Percentiles rank a stretch among this genome's conserved stretches.
These are phyloP conservation scores for Phytophthora rubi DNA, from an alignment of 352 stramenopile species.

Conservation along the genomic window DNA sequence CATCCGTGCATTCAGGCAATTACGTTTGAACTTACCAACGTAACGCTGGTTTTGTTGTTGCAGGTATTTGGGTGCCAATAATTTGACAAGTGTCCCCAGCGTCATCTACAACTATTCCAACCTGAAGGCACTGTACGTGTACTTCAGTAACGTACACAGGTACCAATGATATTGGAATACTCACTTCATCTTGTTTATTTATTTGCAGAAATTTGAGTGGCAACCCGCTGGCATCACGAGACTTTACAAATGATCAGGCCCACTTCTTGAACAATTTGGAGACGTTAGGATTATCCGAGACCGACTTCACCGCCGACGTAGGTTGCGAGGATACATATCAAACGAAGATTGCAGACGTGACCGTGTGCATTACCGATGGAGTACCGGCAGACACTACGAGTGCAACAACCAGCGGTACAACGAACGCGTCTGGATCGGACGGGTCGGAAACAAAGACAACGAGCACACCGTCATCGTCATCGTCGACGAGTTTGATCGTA, in stretches of 20 bases:
- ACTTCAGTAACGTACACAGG: neutral
- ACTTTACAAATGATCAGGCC: slow-evolving; percentile 44
- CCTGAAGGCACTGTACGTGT: slow-evolving; percentile 51
- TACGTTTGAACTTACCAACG: neutral
- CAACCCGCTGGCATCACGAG: slow-evolving; percentile 42
- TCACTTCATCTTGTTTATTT: neutral
- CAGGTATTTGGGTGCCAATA: slow-evolving; percentile 56
- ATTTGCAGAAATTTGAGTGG: slow-evolving; percentile 30
- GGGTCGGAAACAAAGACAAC: slow-evolving; percentile 11
- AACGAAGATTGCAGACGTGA: slow-evolving; percentile 24
- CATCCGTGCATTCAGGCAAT: neutral
- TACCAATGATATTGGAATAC: neutral
- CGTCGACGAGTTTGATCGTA: slow-evolving; percentile 29
- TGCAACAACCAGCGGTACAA: slow-evolving; percentile 1
- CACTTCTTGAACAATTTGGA: slow-evolving; percentile 40
- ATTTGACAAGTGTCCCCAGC: slow-evolving; percentile 54
- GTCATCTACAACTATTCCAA: slow-evolving; percentile 53
- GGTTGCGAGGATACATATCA: slow-evolving; percentile 30
- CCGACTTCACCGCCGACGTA: slow-evolving; percentile 36
- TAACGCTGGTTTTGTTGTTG: neutral
- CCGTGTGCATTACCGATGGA: slow-evolving; percentile 33
- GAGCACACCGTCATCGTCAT: slow-evolving; percentile 11
- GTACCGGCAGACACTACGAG: neutral
- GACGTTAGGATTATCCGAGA: slow-evolving; percentile 30
- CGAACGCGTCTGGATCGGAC: neutral